A percentile compares a stretch with the other conserved stretches of the same genome.
Conservation (phyloP, 768 basidiomycete genomes). For the Amanita molliuscula region DNA sequence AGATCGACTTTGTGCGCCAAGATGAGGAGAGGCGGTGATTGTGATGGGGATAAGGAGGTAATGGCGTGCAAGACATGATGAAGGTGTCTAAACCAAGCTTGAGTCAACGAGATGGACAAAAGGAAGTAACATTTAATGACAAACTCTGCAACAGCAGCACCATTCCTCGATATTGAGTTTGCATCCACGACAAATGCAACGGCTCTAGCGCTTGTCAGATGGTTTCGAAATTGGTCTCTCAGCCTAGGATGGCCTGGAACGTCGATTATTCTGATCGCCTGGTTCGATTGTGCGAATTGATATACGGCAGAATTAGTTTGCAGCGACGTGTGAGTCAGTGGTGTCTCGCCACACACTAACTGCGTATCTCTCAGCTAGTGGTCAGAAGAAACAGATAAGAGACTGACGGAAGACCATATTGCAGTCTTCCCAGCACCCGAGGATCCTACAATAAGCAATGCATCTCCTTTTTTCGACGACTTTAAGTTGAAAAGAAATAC, state of each 20-base stretch:
- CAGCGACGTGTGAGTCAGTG: constrained; percentile 68
- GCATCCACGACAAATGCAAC: constrained; percentile 76
- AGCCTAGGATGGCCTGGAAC: constrained; percentile 83
- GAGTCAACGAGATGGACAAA: constrained; percentile 2
- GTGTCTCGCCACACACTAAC: constrained; percentile 54
- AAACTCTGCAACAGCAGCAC: constrained; percentile 69
- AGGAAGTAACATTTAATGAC: constrained; percentile 18
- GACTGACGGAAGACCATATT: constrained; percentile 57
- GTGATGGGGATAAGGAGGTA: constrained; percentile 65
- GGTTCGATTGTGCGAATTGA: constrained; percentile 28
- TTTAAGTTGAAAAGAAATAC: constrained; percentile 34
- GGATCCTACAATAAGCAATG: constrained; percentile 68
- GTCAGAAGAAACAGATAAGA: background rate
- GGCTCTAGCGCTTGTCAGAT: constrained; percentile 50
- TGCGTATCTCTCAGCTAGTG: constrained; percentile 17
- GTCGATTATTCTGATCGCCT: constrained; percentile 50
- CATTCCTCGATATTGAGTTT: constrained; percentile 69
- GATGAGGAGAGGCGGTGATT: constrained; percentile 50
- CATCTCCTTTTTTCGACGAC: constrained; percentile 39
- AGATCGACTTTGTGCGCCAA: constrained; percentile 74
- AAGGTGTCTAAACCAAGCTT: constrained; percentile 42
- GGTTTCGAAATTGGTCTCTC: constrained; percentile 60
- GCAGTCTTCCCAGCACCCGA: constrained; percentile 78
- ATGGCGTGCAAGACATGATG: constrained; percentile 63
- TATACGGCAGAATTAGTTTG: constrained; percentile 56